Evolutionary conservation across 768 basidiomycete genomes (phyloP).

Genomic region (Tylopilus vinaceipallidus): DNA sequence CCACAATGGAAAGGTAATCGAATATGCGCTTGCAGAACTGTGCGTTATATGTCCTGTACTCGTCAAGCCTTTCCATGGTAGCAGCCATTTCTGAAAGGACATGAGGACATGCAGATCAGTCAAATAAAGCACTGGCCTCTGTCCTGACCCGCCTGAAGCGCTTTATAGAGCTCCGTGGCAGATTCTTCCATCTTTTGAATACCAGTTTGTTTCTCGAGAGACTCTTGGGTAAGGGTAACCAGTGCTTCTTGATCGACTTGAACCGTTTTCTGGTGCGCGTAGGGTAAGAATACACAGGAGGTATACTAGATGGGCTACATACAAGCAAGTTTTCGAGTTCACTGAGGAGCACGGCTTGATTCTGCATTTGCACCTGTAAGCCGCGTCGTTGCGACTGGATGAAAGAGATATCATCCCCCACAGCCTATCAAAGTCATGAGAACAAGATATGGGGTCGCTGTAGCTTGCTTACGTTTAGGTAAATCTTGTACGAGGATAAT

Average conservation of each 20-base stretch:
- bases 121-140: slow-evolving; percentile 50
- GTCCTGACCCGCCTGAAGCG: slow-evolving; percentile 85
- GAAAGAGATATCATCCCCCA: slow-evolving; percentile 90
- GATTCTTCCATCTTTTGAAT: slow-evolving; percentile 80
- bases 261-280: slow-evolving; percentile 72
- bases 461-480: slow-evolving; percentile 72
- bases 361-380: slow-evolving; percentile 95
- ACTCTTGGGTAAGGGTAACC: slow-evolving; percentile 80
- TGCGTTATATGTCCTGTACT: slow-evolving; percentile 84
- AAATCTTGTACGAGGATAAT: slow-evolving; percentile 93
- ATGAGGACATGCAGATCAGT: slow-evolving; percentile 5
- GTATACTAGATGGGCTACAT: slow-evolving; percentile 17
- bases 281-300: neutral
- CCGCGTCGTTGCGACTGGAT: slow-evolving; percentile 98
- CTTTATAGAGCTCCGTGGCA: slow-evolving; percentile 90
- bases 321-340: slow-evolving; percentile 90
- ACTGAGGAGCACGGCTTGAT: slow-evolving; percentile 78
- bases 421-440: slow-evolving; percentile 56
- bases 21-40: slow-evolving; percentile 93
- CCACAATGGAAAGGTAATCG: slow-evolving; percentile 90
- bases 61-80: slow-evolving; percentile 87
- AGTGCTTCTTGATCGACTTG: slow-evolving; percentile 83
- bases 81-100: slow-evolving; percentile 87
- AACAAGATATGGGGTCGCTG: neutral
- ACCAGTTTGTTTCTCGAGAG: slow-evolving; percentile 74